phyloP scores from a whole-genome alignment of 75 land plant species.

The Pinus albicaulis region DNA sequence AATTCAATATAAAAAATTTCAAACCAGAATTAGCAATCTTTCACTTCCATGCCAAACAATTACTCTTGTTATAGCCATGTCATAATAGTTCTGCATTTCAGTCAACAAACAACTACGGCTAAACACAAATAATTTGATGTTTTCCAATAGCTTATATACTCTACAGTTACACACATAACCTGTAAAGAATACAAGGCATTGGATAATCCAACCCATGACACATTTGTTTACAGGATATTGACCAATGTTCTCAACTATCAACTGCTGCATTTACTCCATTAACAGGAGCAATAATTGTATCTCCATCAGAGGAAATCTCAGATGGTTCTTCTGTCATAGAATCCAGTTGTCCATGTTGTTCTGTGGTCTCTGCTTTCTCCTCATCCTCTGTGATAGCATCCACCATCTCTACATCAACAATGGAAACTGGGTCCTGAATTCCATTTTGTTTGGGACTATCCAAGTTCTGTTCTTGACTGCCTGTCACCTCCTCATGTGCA shows the following conservation, averaged over 20 bases:
- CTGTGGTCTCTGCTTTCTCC: conserved; percentile 5
- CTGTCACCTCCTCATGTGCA: background rate
- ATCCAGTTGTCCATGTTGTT: conserved; percentile 3
- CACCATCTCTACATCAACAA: conserved; percentile 8
- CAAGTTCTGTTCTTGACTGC: no score
- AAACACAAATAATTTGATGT: no score
- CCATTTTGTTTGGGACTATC: conserved; percentile 3
- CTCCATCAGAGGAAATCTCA: conserved; percentile 10
- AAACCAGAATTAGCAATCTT: background rate
- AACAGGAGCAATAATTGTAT: background rate
- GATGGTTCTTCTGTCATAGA: background rate
- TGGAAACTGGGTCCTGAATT: background rate
- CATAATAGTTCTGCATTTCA: no score
- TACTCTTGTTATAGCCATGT: no score
- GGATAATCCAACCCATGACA: background rate
- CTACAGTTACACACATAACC: no score
- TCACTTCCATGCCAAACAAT: background rate
- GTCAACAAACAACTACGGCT: no score
- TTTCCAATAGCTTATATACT: no score
- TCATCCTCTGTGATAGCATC: background rate
- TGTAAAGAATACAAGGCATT: no score
- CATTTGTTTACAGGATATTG: background rate
- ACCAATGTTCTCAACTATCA: no score
- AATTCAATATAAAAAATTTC: background rate
- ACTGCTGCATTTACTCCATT: background rate